phyloP scores from a whole-genome alignment of 2,329 filamentous ascomycete species.

The Trichophyton benhamiae region DNA sequence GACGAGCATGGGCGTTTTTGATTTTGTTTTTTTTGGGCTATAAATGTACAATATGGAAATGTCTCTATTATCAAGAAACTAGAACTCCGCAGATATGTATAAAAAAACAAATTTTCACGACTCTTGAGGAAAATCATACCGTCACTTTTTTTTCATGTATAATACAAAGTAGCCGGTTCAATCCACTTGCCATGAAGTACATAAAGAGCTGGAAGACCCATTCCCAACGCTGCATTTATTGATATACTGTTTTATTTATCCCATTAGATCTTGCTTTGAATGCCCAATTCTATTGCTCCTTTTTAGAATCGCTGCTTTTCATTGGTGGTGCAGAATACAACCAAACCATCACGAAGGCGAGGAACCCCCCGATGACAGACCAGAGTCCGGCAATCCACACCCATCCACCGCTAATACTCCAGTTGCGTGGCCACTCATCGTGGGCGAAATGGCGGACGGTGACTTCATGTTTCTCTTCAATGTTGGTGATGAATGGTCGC shows the following conservation, averaged over 20 bases:
- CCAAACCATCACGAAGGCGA: constrained; percentile 79
- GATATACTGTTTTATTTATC: neutral
- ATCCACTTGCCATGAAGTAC: neutral
- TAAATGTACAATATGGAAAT: neutral
- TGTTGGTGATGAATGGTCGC: constrained; percentile 73
- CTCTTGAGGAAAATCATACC: neutral
- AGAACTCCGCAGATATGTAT: neutral
- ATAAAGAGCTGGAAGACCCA: neutral
- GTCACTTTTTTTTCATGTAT: constrained; percentile 1
- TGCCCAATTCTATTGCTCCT: constrained; percentile 8
- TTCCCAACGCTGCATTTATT: neutral
- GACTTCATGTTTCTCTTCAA: constrained; percentile 91
- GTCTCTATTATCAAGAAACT: neutral
- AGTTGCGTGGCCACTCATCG: constrained; percentile 90
- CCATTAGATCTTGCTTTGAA: neutral
- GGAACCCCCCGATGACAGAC: constrained; percentile 70
- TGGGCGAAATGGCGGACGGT: constrained; percentile 94
- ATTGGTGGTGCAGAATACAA: constrained; percentile 55
- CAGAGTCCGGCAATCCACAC: constrained; percentile 86
- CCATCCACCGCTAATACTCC: constrained; percentile 79
- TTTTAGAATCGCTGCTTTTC: constrained; percentile 8
- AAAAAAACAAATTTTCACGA: neutral
- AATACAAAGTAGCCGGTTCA: neutral
- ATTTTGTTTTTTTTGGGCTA: neutral
- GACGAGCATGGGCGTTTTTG: constrained; percentile 1